Conservation (phyloP, 331 rosid genomes). For the Quercus tomentella region DNA sequence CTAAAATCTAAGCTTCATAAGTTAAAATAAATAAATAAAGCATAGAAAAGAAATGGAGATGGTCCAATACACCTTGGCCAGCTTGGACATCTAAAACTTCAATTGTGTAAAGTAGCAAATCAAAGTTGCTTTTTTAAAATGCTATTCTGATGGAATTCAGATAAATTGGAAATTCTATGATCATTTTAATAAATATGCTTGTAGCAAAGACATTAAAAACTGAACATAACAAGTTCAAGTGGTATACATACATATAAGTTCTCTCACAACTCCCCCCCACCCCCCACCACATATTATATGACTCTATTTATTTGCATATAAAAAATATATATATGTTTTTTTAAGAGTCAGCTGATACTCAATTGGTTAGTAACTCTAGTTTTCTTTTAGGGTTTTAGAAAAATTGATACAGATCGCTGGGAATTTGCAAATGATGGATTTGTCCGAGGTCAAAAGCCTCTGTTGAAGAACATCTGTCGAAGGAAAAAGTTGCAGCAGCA, state of each 20-base stretch:
- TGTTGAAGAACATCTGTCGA: slow-evolving; percentile 67
- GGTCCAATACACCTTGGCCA: background rate
- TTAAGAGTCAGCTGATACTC: background rate
- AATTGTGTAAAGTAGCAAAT: background rate
- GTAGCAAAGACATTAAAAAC: background rate
- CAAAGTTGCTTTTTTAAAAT: background rate
- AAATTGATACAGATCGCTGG: slow-evolving; percentile 80
- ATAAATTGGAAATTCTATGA: too few relatives aligned
- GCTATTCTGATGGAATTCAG: too few relatives aligned
- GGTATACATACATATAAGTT: background rate
- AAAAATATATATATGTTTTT: background rate
- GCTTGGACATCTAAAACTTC: background rate
- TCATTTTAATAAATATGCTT: background rate
- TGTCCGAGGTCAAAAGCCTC: slow-evolving; percentile 63
- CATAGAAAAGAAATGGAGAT: background rate
- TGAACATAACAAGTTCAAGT: background rate
- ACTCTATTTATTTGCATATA: background rate
- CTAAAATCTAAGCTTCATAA: background rate
- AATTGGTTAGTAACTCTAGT: slow-evolving; percentile 12
- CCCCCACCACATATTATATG: background rate
- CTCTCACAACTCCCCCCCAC: background rate
- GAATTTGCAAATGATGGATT: slow-evolving; percentile 82
- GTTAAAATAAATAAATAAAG: background rate
- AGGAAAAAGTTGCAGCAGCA: slow-evolving; percentile 48
- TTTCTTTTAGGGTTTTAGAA: slow-evolving; percentile 79